A percentile compares a stretch with the other conserved stretches of the same genome.
Evolutionary conservation across 495 filamentous ascomycete genomes (phyloP).

Genomic region (Aspergillus diversus): DNA sequence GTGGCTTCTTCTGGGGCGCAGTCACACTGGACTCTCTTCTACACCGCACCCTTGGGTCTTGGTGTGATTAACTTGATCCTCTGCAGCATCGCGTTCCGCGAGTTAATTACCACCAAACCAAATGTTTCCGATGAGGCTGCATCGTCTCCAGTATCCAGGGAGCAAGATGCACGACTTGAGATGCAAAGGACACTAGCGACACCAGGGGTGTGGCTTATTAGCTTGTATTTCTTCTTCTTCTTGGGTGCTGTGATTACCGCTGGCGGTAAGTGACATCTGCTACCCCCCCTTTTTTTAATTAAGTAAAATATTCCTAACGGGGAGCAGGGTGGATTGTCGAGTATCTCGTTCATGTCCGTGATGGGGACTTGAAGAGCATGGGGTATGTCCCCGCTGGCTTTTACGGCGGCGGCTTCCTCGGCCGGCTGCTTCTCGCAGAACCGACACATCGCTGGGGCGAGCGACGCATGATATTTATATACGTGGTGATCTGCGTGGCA

Average conservation of each 20-base stretch:
- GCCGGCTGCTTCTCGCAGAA: slow-evolving; percentile 32
- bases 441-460: slow-evolving; percentile 36
- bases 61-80: slow-evolving; percentile 30
- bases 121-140: not conserved
- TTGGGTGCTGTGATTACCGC: slow-evolving; percentile 34
- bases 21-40: slow-evolving; percentile 34
- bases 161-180: slow-evolving; percentile 23
- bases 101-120: slow-evolving; percentile 21
- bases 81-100: slow-evolving; percentile 29
- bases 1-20: slow-evolving; percentile 29
- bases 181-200: slow-evolving; percentile 30
- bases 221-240: slow-evolving; percentile 41
- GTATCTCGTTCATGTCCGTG: slow-evolving; percentile 34
- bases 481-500: slow-evolving; percentile 33
- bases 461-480: slow-evolving; percentile 36
- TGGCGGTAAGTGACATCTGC: slow-evolving; percentile 27
- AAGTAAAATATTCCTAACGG: not conserved
- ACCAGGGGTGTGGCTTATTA: slow-evolving; percentile 34
- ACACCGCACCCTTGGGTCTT: slow-evolving; percentile 30
- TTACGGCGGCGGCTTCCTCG: slow-evolving; percentile 34
- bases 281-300: not conserved
- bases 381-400: slow-evolving; percentile 36
- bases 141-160: not conserved
- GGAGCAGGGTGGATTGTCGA: slow-evolving; percentile 36
- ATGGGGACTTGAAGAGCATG: slow-evolving; percentile 38